A percentile compares a stretch with the other conserved stretches of the same genome.
These are phyloP conservation scores for Trichosporon inkin DNA, from an alignment of 1,284 basidiomycete species.

Conservation along the genomic window DNA sequence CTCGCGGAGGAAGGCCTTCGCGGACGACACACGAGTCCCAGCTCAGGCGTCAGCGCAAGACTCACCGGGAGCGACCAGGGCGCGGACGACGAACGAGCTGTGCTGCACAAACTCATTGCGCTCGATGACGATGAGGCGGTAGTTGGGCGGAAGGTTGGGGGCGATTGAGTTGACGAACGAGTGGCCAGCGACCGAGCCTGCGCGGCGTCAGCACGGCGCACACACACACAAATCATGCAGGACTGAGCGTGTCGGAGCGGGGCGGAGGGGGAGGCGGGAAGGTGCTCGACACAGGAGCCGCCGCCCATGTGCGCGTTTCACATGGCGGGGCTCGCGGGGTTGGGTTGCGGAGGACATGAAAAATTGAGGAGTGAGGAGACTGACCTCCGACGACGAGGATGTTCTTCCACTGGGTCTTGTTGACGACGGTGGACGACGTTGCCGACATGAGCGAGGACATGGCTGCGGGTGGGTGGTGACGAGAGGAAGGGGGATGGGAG, in stretches of 20 bases:
- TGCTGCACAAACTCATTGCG: slow-evolving; percentile 47
- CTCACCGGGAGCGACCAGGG: slow-evolving; percentile 49
- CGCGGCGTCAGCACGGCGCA: not conserved
- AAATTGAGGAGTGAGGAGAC: slow-evolving; percentile 10
- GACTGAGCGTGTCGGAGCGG: not conserved
- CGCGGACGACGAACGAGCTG: slow-evolving; percentile 48
- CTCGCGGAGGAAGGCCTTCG: not conserved
- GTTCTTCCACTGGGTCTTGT: slow-evolving; percentile 28
- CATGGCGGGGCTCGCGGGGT: no score
- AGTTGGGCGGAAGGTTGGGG: slow-evolving; percentile 42
- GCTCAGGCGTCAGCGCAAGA: not conserved
- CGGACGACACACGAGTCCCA: not conserved
- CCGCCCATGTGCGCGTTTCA: not conserved
- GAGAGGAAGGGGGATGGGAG: not conserved
- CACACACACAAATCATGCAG: not conserved
- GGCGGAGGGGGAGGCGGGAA: not conserved
- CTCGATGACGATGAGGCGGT: slow-evolving; percentile 53
- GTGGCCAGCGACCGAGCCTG: slow-evolving; percentile 45
- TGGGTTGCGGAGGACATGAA: not conserved
- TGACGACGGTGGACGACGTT: slow-evolving; percentile 4
- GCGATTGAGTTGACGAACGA: slow-evolving; percentile 41
- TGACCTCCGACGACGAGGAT: slow-evolving; percentile 43
- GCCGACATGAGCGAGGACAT: slow-evolving; percentile 8
- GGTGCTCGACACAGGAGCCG: not conserved
- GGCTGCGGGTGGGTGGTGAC: not conserved